These are phyloP conservation scores for Suillus bovinus DNA, from an alignment of 768 basidiomycete species.

Conservation along the genomic window DNA sequence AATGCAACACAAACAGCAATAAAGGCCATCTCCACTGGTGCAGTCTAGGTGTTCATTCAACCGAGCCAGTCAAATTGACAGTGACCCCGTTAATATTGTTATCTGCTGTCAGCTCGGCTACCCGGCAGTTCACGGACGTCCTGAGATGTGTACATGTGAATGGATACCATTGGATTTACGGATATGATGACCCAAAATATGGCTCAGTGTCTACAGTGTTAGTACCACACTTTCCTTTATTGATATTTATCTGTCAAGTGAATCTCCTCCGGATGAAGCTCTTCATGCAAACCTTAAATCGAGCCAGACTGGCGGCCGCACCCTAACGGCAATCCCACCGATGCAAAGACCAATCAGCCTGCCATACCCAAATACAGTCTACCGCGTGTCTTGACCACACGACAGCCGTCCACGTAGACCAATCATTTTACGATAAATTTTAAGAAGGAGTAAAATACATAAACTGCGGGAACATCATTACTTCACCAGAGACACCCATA, in stretches of 20 bases:
- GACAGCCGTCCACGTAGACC: background rate
- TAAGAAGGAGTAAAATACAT: background rate
- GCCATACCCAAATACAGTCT: background rate
- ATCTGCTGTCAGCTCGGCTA: slow-evolving; percentile 10
- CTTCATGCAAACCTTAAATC: background rate
- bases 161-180: background rate
- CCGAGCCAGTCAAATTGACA: too few species aligned
- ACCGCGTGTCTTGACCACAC: background rate
- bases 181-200: background rate
- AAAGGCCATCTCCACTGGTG: background rate
- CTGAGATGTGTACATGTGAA: background rate
- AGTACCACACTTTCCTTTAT: background rate
- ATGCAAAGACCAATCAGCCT: background rate
- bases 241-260: background rate
- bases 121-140: slow-evolving; percentile 9
- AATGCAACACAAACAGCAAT: background rate
- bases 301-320: background rate
- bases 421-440: background rate
- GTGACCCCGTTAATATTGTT: background rate
- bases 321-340: background rate
- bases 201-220: background rate
- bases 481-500: background rate
- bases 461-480: background rate
- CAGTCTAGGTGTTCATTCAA: background rate
- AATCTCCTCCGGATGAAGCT: background rate